A percentile compares a stretch with the other conserved stretches of the same genome.
These are phyloP conservation scores for Epicoccum sorghinum DNA, from an alignment of 2,329 filamentous ascomycete species.

Conservation along the genomic window DNA sequence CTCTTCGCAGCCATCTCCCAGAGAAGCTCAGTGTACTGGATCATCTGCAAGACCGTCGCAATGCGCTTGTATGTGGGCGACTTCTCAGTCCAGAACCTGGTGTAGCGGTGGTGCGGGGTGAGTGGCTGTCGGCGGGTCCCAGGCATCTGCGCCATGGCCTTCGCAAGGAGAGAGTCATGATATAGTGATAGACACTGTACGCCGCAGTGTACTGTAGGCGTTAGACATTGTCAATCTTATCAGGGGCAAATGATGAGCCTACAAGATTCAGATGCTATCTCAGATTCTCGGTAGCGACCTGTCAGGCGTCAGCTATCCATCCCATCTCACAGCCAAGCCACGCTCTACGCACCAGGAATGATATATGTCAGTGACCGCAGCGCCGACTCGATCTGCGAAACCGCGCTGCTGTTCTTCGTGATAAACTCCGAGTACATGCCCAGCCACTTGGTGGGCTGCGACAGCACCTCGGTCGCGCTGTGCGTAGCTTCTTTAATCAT, in stretches of 20 bases:
- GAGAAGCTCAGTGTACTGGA: slow-evolving; percentile 93
- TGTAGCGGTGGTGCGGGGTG: slow-evolving; percentile 67
- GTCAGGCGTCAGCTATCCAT: slow-evolving; percentile 23
- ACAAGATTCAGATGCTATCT: slow-evolving; percentile 90
- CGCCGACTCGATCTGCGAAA: slow-evolving; percentile 93
- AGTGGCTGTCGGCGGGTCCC: slow-evolving; percentile 58
- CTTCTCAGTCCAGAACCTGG: slow-evolving; percentile 65
- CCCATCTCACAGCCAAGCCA: not conserved
- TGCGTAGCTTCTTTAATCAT: slow-evolving; percentile 50
- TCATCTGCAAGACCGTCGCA: slow-evolving; percentile 82
- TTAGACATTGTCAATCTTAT: not conserved
- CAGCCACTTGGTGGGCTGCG: slow-evolving; percentile 69
- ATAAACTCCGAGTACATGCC: slow-evolving; percentile 86
- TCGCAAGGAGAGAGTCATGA: slow-evolving; percentile 84
- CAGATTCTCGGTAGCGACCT: slow-evolving; percentile 88
- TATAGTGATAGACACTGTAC: slow-evolving; percentile 91
- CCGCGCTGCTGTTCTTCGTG: slow-evolving; percentile 89
- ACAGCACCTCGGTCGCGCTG: slow-evolving; percentile 56
- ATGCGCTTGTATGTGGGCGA: slow-evolving; percentile 78
- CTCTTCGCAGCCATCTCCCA: slow-evolving; percentile 97
- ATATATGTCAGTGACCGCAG: slow-evolving; percentile 94
- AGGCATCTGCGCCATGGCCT: slow-evolving; percentile 63
- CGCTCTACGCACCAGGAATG: slow-evolving; percentile 70
- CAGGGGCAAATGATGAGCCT: slow-evolving; percentile 35
- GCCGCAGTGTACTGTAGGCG: slow-evolving; percentile 72